These are phyloP conservation scores for Opeltia flavorubescens DNA, from an alignment of 495 filamentous ascomycete species.

Conservation along the genomic window DNA sequence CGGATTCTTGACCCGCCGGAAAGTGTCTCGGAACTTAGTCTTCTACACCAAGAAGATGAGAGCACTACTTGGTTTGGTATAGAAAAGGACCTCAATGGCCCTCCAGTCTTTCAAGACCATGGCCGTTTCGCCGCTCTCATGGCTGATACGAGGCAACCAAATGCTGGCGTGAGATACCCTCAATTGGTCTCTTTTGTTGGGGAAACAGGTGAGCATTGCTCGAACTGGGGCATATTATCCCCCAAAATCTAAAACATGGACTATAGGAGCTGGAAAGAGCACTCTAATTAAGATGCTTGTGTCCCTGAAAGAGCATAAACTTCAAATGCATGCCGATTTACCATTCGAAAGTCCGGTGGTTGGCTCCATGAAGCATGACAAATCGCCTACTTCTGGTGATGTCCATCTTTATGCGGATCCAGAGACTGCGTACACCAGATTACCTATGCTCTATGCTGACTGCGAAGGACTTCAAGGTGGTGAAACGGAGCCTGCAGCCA, in stretches of 20 bases:
- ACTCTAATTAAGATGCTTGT: conserved; percentile 9
- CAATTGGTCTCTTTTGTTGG: conserved; percentile 36
- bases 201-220: conserved; percentile 25
- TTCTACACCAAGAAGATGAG: conserved; percentile 20
- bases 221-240: background rate
- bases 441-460: conserved; percentile 41
- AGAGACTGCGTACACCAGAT: conserved; percentile 24
- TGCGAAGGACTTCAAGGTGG: conserved; percentile 29
- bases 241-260: background rate
- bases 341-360: conserved; percentile 20
- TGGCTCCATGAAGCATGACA: conserved; percentile 23
- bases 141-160: conserved; percentile 19
- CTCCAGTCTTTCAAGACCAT: conserved; percentile 26
- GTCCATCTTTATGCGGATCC: conserved; percentile 48
- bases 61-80: conserved; percentile 38
- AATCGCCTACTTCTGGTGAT: conserved; percentile 43
- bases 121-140: conserved; percentile 29
- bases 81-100: conserved; percentile 17
- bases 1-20: conserved; percentile 4
- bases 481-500: conserved; percentile 7
- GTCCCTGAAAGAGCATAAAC: conserved; percentile 1
- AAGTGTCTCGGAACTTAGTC: conserved; percentile 1
- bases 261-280: conserved; percentile 39
- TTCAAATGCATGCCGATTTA: background rate
- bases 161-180: conserved; percentile 23